Base-by-base conservation (phyloP, 2,329 filamentous ascomycete genomes). In the Aschersonia sp. region DNA sequence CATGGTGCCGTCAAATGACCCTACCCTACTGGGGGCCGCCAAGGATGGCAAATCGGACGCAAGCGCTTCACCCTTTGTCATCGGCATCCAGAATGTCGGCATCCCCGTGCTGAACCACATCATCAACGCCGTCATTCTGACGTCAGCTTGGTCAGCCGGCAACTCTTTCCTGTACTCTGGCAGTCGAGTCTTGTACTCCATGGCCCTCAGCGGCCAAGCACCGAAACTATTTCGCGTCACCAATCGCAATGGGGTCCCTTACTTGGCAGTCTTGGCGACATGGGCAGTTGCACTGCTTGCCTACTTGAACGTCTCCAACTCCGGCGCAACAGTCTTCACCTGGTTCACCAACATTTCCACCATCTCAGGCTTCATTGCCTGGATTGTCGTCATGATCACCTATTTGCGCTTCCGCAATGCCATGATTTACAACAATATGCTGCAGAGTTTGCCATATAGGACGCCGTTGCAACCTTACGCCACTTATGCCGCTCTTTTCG, bases 271-370 rank as follows among this genome's bases (percentile, higher is more conserved):
- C 1, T 59, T 77, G 4, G 64, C 63, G 47, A 78, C 77, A 4
- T 73, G 70, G 68, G 61, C 73, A 1, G 72, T 86, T 56, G 79
- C 80, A 30, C 69, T 82, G 6, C 71, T 89, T 3, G 78, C 80
- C 0, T 89, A 82, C 67, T 75, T 89, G 59, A 85, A 84, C 60
- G 73, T 80, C 43, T 80, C 75, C 44, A 74, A 72, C 53, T 74
- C 71, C 31, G 80, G 80, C 29, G 72, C 77, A 35, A 68, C 70
- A 3, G 83, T 84, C 5, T 87, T 86, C 61, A 72, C 70, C 47
- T 87, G 82, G 79, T 84, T 87, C 59, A 73, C 80, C 55, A 84
- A 83, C 60, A 73, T 87, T 48, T 82, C 78, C 31, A 85, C 76
- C 48, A 75, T 79, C 47, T 74, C 73, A 0, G 76, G 75, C 5